Base-by-base conservation (phyloP, 2,329 filamentous ascomycete species). In the Aspergillus niger region DNA sequence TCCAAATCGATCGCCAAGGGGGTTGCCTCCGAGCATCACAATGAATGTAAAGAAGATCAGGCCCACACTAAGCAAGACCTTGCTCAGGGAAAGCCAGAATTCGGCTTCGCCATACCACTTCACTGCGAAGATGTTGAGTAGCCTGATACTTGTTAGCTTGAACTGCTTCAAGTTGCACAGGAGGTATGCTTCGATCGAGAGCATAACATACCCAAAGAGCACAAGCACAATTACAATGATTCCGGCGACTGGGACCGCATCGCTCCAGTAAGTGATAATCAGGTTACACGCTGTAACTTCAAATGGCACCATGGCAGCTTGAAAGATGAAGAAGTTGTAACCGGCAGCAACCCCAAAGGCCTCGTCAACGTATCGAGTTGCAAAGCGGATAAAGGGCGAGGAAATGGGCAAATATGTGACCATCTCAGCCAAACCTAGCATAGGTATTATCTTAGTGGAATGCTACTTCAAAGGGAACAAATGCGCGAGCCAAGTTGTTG, bases 1-100 rank as follows among this genome's bases (percentile, higher is more conserved):
- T 0, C 91, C 91, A 63, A 91, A 91, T 0, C 85, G 80, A 66
- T 93, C 89, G 39, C 85, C 80, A 0, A 86, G 73, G 0, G 92
- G 92, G 66, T 94, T 95, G 2, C 90, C 92, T 7, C 91, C 92
- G 1, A 95, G 78, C 88, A 95, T 94, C 65, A 87, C 86, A 65
- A 96, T 83, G 70, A 96, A 91, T 2, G 91, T 94, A 77, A 91
- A 93, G 64, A 86, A 68, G 66, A 93, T 83, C 54, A 94, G 81
- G 1, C 86, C 89, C 38, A 92, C 76, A 61, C 91, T 90, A 54
- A 92, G 81, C 2, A 92, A 67, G 2, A 92, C 84, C 72, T 92
- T 92, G 57, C 88, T 88, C 2, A 91, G 73, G 2, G 91, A 87
- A 20, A 88, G 85, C 78, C 85, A 85, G 70, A 96, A 95, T 72